phyloP scores from a whole-genome alignment of 2,329 filamentous ascomycete genomes.

The Cladosporium colombiae region DNA sequence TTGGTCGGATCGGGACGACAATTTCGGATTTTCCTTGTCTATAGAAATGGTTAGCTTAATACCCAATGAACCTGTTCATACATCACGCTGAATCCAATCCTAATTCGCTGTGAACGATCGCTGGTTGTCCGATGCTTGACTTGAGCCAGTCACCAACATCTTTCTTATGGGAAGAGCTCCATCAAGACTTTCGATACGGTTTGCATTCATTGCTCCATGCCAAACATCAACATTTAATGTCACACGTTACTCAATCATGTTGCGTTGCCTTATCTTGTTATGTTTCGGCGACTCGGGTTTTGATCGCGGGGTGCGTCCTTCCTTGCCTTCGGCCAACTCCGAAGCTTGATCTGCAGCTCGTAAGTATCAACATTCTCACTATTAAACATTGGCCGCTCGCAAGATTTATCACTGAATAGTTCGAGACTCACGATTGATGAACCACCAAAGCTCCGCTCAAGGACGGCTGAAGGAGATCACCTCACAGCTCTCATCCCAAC shows the following conservation, averaged over 20 bases:
- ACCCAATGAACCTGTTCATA: not conserved
- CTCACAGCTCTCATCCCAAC: not conserved
- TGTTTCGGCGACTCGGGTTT: slow-evolving; percentile 11
- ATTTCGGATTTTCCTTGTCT: not conserved
- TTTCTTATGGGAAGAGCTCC: not conserved
- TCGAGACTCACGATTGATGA: not conserved
- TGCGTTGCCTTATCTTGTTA: not conserved
- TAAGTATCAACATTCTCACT: not conserved
- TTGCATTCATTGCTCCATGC: not conserved
- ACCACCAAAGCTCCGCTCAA: not conserved
- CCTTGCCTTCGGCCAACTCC: slow-evolving; percentile 17
- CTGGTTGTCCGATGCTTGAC: not conserved
- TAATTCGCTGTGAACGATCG: not conserved
- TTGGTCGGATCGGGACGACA: slow-evolving; percentile 6
- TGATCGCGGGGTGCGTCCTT: not conserved
- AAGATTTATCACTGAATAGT: not conserved
- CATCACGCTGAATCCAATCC: not conserved
- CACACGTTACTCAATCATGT: not conserved
- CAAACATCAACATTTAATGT: not conserved
- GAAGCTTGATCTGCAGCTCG: not conserved
- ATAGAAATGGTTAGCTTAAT: not conserved
- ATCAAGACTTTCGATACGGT: not conserved
- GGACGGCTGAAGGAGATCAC: not conserved
- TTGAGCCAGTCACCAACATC: not conserved
- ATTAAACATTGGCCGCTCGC: not conserved